Evolutionary conservation across 192 early-diverging fungal genomes (phyloP).

Genomic region (Diversispora epigaea): DNA sequence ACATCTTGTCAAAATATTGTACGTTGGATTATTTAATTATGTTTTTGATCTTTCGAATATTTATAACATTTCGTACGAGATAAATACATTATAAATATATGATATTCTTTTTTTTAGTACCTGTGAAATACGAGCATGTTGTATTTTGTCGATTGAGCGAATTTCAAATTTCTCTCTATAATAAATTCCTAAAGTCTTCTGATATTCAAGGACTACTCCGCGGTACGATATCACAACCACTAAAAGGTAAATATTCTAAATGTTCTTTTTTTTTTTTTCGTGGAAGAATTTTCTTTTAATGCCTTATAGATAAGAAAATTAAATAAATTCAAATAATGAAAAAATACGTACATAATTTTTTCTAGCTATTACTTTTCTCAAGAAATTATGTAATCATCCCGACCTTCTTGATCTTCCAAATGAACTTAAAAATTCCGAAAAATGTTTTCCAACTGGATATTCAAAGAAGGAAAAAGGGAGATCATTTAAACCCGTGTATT

Average conservation of each 20-base stretch:
- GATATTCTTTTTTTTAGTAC: conserved; percentile 59
- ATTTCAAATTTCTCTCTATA: conserved; percentile 80
- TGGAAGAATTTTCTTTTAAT: background rate
- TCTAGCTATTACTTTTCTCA: conserved; percentile 82
- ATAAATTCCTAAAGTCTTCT: conserved; percentile 68
- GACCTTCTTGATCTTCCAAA: conserved; percentile 72
- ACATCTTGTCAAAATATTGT: conserved; percentile 95
- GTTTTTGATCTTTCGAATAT: background rate
- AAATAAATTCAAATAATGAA: too few species aligned
- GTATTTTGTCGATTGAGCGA: conserved; percentile 88
- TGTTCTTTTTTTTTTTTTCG: background rate
- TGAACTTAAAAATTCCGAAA: conserved; percentile 61
- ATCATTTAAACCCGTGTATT: conserved; percentile 59
- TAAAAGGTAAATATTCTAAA: conserved; percentile 54
- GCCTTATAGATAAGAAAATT: too few species aligned
- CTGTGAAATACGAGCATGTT: conserved; percentile 96
- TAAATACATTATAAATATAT: background rate
- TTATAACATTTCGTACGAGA: background rate
- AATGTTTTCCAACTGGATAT: conserved; percentile 56
- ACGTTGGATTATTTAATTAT: conserved; percentile 35
- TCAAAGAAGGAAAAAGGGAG: conserved; percentile 40
- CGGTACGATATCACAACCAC: conserved; percentile 76
- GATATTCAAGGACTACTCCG: conserved; percentile 70
- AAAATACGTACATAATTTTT: background rate
- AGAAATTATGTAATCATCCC: conserved; percentile 98